Evolutionary conservation across 1,284 basidiomycete genomes (phyloP).

Genomic region (Trametes sp.): DNA sequence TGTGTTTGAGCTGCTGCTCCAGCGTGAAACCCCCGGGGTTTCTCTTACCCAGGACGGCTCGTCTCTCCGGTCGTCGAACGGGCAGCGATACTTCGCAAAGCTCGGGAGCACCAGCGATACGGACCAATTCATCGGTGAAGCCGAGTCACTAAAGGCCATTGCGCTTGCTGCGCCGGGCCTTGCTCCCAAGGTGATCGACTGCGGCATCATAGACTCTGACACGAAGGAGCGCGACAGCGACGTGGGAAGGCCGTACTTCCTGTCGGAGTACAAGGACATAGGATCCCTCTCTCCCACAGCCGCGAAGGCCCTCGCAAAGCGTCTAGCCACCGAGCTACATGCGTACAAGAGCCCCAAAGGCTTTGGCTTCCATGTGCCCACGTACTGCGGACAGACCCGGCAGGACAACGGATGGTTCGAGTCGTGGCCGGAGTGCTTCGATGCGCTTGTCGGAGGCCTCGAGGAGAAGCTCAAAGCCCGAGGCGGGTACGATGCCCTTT

Average conservation of each 20-base stretch:
- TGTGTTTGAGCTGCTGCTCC: slow-evolving; percentile 48
- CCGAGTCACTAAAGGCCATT: slow-evolving; percentile 75
- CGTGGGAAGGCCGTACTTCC: slow-evolving; percentile 66
- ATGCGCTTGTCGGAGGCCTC: slow-evolving; percentile 72
- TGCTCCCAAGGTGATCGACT: slow-evolving; percentile 67
- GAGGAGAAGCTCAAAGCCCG: slow-evolving; percentile 59
- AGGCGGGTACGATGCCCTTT: slow-evolving; percentile 56
- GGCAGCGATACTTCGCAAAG: slow-evolving; percentile 68
- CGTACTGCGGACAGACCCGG: slow-evolving; percentile 82
- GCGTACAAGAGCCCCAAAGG: slow-evolving; percentile 57
- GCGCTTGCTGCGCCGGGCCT: slow-evolving; percentile 69
- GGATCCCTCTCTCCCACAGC: slow-evolving; percentile 53
- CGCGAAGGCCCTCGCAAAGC: slow-evolving; percentile 63
- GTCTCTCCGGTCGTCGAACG: slow-evolving; percentile 55
- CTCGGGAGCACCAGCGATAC: slow-evolving; percentile 55
- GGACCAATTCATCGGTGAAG: slow-evolving; percentile 78
- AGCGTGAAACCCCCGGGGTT: slow-evolving; percentile 55
- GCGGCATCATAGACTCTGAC: slow-evolving; percentile 50
- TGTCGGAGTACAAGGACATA: slow-evolving; percentile 78
- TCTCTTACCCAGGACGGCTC: slow-evolving; percentile 48
- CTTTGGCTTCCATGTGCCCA: slow-evolving; percentile 81
- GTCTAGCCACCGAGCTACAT: slow-evolving; percentile 73
- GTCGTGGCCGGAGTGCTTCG: slow-evolving; percentile 78
- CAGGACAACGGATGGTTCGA: slow-evolving; percentile 80
- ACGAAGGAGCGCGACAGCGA: slow-evolving; percentile 40